Conservation (phyloP, 352 stramenopile genomes). For the Globisporangium uncinulatum region DNA sequence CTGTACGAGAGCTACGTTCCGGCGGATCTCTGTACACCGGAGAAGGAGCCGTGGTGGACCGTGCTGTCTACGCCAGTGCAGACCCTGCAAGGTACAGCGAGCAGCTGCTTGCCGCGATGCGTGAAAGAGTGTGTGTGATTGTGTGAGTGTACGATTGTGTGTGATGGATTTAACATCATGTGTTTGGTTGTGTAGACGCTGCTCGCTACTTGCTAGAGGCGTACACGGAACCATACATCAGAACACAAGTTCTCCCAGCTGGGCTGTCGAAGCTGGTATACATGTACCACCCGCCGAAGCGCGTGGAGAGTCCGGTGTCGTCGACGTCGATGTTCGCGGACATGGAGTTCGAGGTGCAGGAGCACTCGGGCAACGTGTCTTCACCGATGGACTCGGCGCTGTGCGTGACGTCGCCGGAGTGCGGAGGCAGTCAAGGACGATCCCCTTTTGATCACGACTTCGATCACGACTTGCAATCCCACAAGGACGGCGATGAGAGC, state of each 20-base stretch:
- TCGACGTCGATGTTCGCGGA: slow-evolving; percentile 29
- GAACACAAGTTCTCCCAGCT: slow-evolving; percentile 62
- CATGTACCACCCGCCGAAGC: slow-evolving; percentile 56
- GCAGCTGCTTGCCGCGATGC: neutral
- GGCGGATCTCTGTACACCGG: slow-evolving; percentile 41
- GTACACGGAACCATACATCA: slow-evolving; percentile 75
- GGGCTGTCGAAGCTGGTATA: slow-evolving; percentile 73
- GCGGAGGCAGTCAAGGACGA: slow-evolving; percentile 54
- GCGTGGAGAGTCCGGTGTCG: slow-evolving; percentile 40
- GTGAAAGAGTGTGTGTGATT: neutral
- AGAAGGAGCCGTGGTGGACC: slow-evolving; percentile 65
- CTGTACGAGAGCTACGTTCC: slow-evolving; percentile 82
- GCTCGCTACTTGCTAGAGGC: slow-evolving; percentile 70
- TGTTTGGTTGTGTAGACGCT: slow-evolving; percentile 63
- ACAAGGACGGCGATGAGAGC: slow-evolving; percentile 44
- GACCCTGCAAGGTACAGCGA: slow-evolving; percentile 78
- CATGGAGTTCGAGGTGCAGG: slow-evolving; percentile 37
- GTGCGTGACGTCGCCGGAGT: slow-evolving; percentile 76
- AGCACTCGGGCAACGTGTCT: slow-evolving; percentile 30
- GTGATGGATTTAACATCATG: slow-evolving; percentile 55
- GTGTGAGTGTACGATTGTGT: slow-evolving; percentile 21
- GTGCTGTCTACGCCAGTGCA: slow-evolving; percentile 56
- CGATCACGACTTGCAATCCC: slow-evolving; percentile 54
- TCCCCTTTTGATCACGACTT: slow-evolving; percentile 76
- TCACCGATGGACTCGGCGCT: slow-evolving; percentile 58